Evolutionary conservation across 176 grass and related monocot genomes (phyloP).

Genomic region (Paspalum notatum): DNA sequence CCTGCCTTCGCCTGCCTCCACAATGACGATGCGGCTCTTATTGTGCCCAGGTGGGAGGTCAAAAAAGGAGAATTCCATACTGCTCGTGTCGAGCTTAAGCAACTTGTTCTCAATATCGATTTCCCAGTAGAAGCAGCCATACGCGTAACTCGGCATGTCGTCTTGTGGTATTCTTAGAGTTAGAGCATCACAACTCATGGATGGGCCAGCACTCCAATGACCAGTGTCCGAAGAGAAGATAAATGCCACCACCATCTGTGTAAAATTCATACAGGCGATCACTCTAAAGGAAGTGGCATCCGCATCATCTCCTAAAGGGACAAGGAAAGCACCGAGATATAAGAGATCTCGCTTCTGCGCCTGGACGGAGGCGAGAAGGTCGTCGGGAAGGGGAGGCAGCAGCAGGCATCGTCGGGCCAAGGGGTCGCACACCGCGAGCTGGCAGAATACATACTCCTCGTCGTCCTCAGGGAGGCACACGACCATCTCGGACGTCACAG

Average conservation of each 20-base stretch:
- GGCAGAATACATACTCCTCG: too few relatives aligned
- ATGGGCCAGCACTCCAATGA: background rate
- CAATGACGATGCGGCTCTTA: background rate
- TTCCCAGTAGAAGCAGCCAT: background rate
- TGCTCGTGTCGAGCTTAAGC: background rate
- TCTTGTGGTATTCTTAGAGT: too few relatives aligned
- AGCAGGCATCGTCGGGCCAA: background rate
- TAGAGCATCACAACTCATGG: background rate
- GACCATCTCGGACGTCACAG: constrained; percentile 12
- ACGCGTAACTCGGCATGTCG: background rate
- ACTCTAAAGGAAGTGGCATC: constrained; percentile 14
- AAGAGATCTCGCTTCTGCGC: background rate
- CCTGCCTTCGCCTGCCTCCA: background rate
- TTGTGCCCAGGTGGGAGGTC: background rate
- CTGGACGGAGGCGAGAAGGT: background rate
- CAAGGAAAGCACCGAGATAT: background rate
- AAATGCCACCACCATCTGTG: background rate
- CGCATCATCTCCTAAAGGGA: background rate
- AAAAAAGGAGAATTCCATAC: background rate
- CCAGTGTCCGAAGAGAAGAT: background rate
- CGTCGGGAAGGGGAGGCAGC: constrained; percentile 19
- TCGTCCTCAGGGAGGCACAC: background rate
- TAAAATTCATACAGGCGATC: background rate
- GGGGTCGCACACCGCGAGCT: constrained; percentile 36
- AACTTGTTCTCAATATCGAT: background rate